Evolutionary conservation across 2,329 filamentous ascomycete species (phyloP).

Genomic region (Talaromyces sp.): DNA sequence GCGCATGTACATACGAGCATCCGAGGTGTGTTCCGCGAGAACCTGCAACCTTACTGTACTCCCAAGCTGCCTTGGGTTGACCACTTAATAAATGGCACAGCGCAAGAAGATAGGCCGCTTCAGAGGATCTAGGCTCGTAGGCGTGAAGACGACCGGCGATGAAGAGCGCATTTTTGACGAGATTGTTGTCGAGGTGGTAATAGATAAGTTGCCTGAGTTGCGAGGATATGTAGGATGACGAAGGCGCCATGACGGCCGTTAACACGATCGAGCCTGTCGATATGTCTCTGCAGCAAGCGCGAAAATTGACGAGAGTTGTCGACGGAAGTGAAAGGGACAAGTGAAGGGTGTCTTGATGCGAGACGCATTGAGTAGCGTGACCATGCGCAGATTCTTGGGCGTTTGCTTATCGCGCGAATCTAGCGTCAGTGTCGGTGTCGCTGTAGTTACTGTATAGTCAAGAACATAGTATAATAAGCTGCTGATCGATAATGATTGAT

Average conservation of each 20-base stretch:
- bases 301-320: neutral
- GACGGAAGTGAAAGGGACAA: conserved; percentile 6
- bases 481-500: neutral
- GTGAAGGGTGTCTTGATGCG: neutral
- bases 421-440: neutral
- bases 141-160: conserved; percentile 82
- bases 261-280: neutral
- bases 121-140: conserved; percentile 74
- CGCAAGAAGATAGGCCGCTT: conserved; percentile 77
- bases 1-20: conserved; percentile 87
- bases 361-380: conserved; percentile 15
- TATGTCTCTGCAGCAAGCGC: neutral
- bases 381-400: conserved; percentile 1
- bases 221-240: conserved; percentile 52
- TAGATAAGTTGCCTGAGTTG: conserved; percentile 65
- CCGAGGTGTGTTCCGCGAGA: conserved; percentile 72
- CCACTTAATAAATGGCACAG: conserved; percentile 80
- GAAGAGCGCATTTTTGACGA: conserved; percentile 86
- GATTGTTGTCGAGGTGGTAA: conserved; percentile 82
- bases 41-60: conserved; percentile 69
- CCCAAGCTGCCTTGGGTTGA: conserved; percentile 79
- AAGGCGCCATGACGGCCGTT: conserved; percentile 51
- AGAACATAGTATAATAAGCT: neutral
- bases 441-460: neutral
- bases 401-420: neutral